Percentiles rank a stretch among this genome's conserved stretches.
phyloP scores from a whole-genome alignment of 495 filamentous ascomycete species.

The Aspergillus olivimuriae region DNA sequence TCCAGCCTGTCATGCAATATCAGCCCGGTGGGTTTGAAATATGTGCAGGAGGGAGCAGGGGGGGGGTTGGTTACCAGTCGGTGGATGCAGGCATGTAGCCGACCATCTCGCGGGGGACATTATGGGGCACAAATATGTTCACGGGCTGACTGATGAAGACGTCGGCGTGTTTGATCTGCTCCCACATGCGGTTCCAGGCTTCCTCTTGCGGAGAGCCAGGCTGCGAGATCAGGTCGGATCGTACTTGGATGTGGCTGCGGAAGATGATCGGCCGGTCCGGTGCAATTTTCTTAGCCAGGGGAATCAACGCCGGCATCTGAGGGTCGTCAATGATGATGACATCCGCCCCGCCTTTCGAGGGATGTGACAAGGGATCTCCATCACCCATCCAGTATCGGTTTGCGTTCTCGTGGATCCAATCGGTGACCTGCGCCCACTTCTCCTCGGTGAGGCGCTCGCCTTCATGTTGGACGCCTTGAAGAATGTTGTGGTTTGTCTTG shows the following conservation, averaged over 20 bases:
- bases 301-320: constrained; percentile 80
- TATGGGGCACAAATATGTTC: constrained; percentile 64
- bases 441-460: constrained; percentile 54
- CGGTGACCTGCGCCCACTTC: constrained; percentile 52
- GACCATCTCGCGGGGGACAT: constrained; percentile 60
- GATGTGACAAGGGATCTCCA: constrained; percentile 61
- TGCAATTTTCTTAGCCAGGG: constrained; percentile 63
- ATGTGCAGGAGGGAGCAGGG: neutral
- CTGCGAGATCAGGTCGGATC: constrained; percentile 62
- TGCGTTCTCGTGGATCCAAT: constrained; percentile 77
- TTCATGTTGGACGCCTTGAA: constrained; percentile 70
- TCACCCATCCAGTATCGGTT: constrained; percentile 66
- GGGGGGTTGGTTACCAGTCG: constrained; percentile 52
- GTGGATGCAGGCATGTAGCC: constrained; percentile 79
- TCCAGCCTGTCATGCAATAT: constrained; percentile 54
- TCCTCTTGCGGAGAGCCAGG: constrained; percentile 62
- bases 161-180: constrained; percentile 62
- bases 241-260: constrained; percentile 79
- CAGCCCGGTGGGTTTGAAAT: constrained; percentile 5
- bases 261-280: constrained; percentile 74
- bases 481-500: constrained; percentile 89
- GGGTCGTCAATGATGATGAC: constrained; percentile 79
- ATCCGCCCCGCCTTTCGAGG: constrained; percentile 69
- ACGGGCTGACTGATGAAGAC: constrained; percentile 85
- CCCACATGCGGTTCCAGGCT: constrained; percentile 74